phyloP scores from a whole-genome alignment of 2,329 filamentous ascomycete species.

The Ophiostoma populinum region DNA sequence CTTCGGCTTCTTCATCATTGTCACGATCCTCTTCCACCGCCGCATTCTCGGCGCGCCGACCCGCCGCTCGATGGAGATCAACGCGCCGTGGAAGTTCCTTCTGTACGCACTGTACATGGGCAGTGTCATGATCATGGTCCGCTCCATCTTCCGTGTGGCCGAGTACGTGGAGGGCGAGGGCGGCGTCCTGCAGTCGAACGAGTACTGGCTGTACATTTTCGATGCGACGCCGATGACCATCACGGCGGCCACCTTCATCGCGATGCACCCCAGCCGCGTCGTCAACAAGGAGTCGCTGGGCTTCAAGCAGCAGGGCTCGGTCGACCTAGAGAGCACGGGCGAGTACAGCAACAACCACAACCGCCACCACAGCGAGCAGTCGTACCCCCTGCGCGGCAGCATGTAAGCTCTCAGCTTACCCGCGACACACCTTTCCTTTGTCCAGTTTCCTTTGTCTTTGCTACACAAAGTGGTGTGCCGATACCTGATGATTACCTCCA shows the following conservation, averaged over 20 bases:
- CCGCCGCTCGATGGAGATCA: background rate
- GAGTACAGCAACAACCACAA: background rate
- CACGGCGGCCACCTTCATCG: conserved; percentile 8
- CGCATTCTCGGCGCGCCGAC: conserved; percentile 3
- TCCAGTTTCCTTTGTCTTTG: too few species aligned
- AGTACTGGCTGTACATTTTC: conserved; percentile 17
- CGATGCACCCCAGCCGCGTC: conserved; percentile 5
- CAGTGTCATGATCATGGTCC: conserved; percentile 19
- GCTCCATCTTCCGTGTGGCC: conserved; percentile 21
- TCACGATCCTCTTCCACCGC: conserved; percentile 4
- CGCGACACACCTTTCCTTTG: too few species aligned
- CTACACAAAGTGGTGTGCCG: too few species aligned
- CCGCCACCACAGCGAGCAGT: background rate
- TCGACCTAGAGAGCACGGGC: background rate
- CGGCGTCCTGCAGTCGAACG: conserved; percentile 15
- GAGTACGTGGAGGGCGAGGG: conserved; percentile 20
- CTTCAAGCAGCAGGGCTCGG: background rate
- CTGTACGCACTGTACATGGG: conserved; percentile 12
- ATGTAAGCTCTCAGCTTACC: background rate
- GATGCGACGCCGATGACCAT: conserved; percentile 16
- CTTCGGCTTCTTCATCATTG: conserved; percentile 25
- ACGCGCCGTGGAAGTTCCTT: background rate
- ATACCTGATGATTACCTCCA: too few species aligned
- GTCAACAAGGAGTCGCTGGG: background rate
- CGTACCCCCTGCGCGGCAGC: background rate